Evolutionary conservation across 2,329 filamentous ascomycete genomes (phyloP).

Genomic region (Phyllosticta capitalensis): DNA sequence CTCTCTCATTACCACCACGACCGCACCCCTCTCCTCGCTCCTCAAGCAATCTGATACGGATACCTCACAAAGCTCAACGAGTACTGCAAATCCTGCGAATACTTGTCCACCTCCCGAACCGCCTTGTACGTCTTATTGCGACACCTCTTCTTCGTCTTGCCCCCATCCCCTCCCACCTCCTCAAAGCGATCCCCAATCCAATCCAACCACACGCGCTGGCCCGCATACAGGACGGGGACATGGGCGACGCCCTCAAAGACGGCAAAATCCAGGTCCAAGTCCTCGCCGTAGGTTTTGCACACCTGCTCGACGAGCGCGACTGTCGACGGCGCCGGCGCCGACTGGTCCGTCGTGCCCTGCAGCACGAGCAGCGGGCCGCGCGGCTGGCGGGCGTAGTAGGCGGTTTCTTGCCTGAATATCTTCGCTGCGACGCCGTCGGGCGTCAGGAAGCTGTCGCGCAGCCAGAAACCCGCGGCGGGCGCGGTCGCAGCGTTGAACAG

Average conservation of each 20-base stretch:
- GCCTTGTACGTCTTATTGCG: not conserved
- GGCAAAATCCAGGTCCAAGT: constrained; percentile 18
- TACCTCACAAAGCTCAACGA: not conserved
- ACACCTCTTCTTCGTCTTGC: not conserved
- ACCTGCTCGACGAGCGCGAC: not conserved
- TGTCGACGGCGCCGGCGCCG: not conserved
- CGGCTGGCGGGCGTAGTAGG: not conserved
- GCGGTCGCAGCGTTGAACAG: not conserved
- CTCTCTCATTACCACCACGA: too few relatives aligned
- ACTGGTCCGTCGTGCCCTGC: not conserved
- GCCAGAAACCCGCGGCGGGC: not conserved
- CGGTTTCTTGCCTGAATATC: not conserved
- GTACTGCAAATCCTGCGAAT: not conserved
- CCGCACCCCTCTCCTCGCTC: too few relatives aligned
- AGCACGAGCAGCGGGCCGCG: not conserved
- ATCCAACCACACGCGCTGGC: constrained; percentile 23
- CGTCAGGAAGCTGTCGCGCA: not conserved
- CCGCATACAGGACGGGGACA: constrained; percentile 20
- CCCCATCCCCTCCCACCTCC: constrained; percentile 6
- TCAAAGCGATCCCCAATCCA: constrained; percentile 21
- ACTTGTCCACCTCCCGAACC: not conserved
- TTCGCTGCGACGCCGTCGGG: too few relatives aligned
- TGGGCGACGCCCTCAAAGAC: constrained; percentile 20
- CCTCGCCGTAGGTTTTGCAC: not conserved
- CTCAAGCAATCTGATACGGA: not conserved